Evolutionary conservation across 805 yeast genomes (phyloP), one percentile per base, ranked within the genome.

Genomic region (Kluyveromyces starmeri): DNA sequence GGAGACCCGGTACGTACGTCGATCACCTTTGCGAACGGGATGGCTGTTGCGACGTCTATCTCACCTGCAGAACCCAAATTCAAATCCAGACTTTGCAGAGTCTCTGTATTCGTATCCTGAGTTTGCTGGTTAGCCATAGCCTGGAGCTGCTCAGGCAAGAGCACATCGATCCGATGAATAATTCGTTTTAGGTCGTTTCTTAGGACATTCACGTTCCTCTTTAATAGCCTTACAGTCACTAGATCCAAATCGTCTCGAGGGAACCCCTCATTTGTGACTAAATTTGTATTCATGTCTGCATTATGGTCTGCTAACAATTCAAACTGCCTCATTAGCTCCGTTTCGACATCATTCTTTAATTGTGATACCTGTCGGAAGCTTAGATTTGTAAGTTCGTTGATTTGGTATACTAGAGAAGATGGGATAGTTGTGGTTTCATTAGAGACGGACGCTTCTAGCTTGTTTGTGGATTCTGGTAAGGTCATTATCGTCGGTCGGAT

Each of bases 191-290:
- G 64, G 56, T 89, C 96, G 48, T 85, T 88, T 38, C 78, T 65
- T 25, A 81, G 61, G 34, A 81, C 64, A 22, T 81, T 74, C 20
- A 88, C 73, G 47, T 70, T 71, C 7, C 75, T 70, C 39, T 96
- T 61, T 1, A 77, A 51, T 7, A 70, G 53, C 35, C 95, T 62
- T 9, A 85, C 65, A 34, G 70, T 70, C 2, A 85, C 73, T 4
- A 89, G 81, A 48, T 89, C 94, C 18, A 89, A 68, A 50, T 89
- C 96, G 12, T 65, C 55, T 27, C 96, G 62, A 1, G 98, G 98
- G 47, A 73, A 89, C 14, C 96, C 96, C 49, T 89, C 95, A 0
- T 48, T 39, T 0, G 80, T 73, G 2, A 83, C 58, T 38, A 89
- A 56, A 0, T 75, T 65, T 1, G 88, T 77, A 16, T 68, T 55